A percentile compares a stretch with the other conserved stretches of the same genome.
phyloP scores from a whole-genome alignment of 805 yeast genomes.

The Barnettozyma siamensis region DNA sequence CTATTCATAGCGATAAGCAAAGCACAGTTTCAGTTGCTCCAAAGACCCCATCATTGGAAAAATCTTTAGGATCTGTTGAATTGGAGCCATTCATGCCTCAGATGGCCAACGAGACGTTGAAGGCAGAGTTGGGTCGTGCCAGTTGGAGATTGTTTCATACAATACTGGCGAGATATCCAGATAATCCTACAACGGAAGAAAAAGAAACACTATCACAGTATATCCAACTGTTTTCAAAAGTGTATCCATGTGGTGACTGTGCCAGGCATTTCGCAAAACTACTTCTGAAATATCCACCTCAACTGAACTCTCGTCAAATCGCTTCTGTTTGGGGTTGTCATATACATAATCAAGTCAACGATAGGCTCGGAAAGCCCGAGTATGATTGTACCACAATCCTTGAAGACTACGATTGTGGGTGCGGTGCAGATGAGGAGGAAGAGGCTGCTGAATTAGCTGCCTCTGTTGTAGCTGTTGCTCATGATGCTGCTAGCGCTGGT shows the following conservation, averaged over 20 bases:
- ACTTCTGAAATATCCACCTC: conserved; percentile 76
- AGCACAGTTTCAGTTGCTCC: not conserved
- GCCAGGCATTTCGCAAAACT: conserved; percentile 82
- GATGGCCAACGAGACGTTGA: conserved; percentile 79
- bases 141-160: conserved; percentile 93
- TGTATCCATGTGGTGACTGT: conserved; percentile 97
- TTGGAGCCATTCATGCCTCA: conserved; percentile 63
- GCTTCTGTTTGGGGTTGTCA: conserved; percentile 98
- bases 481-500: conserved; percentile 27
- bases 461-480: not conserved
- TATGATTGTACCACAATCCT: conserved; percentile 83
- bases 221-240: conserved; percentile 74
- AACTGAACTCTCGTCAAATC: conserved; percentile 60
- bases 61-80: conserved; percentile 5
- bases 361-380: conserved; percentile 54
- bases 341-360: conserved; percentile 82
- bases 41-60: not conserved
- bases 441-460: conserved; percentile 25
- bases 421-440: conserved; percentile 68
- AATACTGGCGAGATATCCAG: conserved; percentile 87
- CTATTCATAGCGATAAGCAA: not conserved
- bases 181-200: conserved; percentile 61
- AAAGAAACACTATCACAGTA: conserved; percentile 56
- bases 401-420: conserved; percentile 95
- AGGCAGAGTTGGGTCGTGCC: conserved; percentile 83